Percentiles rank a stretch among this genome's conserved stretches.
phyloP scores from a whole-genome alignment of 345 rosid genomes.

The Populus simonii region DNA sequence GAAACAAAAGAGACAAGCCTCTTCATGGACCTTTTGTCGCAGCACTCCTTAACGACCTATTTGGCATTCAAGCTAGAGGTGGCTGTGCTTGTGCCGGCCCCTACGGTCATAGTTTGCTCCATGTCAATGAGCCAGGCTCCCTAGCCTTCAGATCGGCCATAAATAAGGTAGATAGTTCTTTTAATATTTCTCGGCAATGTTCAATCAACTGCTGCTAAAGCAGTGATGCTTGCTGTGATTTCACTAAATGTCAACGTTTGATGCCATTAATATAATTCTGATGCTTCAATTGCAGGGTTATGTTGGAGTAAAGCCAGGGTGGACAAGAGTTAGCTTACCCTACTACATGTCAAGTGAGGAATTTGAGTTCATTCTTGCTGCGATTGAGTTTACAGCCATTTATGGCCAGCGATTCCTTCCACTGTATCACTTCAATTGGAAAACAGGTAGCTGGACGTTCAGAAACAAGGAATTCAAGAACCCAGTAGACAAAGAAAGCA shows the following conservation, averaged over 20 bases:
- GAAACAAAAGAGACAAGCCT: constrained; percentile 46
- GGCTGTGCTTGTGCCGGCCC: constrained; percentile 73
- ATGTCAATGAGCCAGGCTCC: constrained; percentile 21
- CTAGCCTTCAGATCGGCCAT: constrained; percentile 40
- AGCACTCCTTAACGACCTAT: constrained; percentile 52
- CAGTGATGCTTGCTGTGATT: no score
- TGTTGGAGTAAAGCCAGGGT: constrained; percentile 50
- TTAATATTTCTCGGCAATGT: background rate
- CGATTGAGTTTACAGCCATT: constrained; percentile 44
- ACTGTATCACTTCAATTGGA: constrained; percentile 40
- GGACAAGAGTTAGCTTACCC: constrained; percentile 69
- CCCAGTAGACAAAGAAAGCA: background rate
- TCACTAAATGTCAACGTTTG: no score
- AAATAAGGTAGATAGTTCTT: constrained; percentile 28
- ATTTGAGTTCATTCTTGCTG: constrained; percentile 47
- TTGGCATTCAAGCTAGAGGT: constrained; percentile 63
- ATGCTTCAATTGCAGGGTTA: constrained; percentile 37
- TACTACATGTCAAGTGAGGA: constrained; percentile 56
- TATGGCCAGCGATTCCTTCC: constrained; percentile 55
- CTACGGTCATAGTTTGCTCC: constrained; percentile 55
- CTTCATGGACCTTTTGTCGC: constrained; percentile 58
- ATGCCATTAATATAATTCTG: no score
- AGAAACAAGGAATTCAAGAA: constrained; percentile 27
- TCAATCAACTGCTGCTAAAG: background rate
- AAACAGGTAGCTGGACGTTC: constrained; percentile 44